Evolutionary conservation across 139 green algal genomes (phyloP).

Genomic region (Chlamydomonas incerta): DNA sequence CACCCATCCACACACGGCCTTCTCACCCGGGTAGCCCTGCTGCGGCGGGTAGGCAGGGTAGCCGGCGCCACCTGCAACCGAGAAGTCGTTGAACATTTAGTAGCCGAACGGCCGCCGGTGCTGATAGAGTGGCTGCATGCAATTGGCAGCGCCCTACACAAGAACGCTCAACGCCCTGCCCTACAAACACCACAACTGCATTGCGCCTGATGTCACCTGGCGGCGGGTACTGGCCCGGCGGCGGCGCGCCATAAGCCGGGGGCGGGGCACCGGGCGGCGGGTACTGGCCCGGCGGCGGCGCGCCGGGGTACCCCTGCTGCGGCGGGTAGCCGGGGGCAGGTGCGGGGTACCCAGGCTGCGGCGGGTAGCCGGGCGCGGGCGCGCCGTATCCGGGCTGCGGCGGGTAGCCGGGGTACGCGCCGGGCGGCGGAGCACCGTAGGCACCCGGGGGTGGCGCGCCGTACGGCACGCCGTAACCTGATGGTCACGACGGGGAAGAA

Average conservation of each 20-base stretch:
- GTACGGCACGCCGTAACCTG: not conserved
- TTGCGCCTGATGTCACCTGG: not conserved
- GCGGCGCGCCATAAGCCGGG: not conserved
- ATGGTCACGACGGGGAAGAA: not conserved
- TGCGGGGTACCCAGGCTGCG: not conserved
- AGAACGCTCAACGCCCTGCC: no score
- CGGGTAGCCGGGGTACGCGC: no score
- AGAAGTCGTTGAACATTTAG: no score
- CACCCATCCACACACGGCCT: no score
- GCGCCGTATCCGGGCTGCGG: no score
- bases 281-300: not conserved
- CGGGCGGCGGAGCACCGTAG: not conserved
- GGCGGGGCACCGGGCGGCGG: not conserved
- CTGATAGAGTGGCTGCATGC: no score
- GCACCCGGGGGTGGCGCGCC: not conserved
- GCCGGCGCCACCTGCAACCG: no score
- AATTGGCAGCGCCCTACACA: no score
- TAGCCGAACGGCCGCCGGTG: no score
- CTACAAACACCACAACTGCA: not conserved
- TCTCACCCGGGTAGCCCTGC: no score
- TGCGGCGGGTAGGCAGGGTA: no score
- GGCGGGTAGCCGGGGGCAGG: not conserved
- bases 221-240: constrained; percentile 3
- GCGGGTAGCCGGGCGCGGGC: not conserved
- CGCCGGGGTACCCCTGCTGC: not conserved